Percentiles rank a stretch among this genome's conserved stretches.
phyloP scores from a whole-genome alignment of 306 rosid genomes.

The Biancaea sappan region DNA sequence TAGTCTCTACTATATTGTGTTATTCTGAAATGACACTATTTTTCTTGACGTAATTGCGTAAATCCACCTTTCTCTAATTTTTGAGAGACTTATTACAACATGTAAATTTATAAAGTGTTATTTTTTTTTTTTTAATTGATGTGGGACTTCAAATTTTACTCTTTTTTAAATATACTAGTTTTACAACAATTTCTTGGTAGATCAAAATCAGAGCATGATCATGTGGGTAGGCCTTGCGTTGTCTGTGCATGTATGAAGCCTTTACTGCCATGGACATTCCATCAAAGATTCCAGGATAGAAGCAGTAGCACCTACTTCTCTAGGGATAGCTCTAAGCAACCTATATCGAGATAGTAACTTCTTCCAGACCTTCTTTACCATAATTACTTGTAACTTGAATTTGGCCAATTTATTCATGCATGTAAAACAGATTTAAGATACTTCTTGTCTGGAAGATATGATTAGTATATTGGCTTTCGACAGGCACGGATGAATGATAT shows the following conservation, averaged over 20 bases:
- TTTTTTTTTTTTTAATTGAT: no score
- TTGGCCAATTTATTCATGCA: not conserved
- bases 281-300: slow-evolving; percentile 47
- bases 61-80: no score
- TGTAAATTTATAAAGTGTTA: no score
- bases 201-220: slow-evolving; percentile 55
- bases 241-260: slow-evolving; percentile 62
- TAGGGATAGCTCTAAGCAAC: slow-evolving; percentile 68
- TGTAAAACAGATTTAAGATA: not conserved
- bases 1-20: no score
- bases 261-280: slow-evolving; percentile 55
- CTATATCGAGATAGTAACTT: slow-evolving; percentile 60
- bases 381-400: not conserved
- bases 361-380: slow-evolving; percentile 39
- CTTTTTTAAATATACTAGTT: no score
- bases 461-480: slow-evolving; percentile 26
- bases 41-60: no score
- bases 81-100: no score
- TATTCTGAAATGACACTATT: no score
- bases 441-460: slow-evolving; percentile 6
- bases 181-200: slow-evolving; percentile 54
- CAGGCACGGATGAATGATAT: slow-evolving; percentile 98
- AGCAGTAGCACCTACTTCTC: slow-evolving; percentile 65
- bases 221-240: slow-evolving; percentile 68
- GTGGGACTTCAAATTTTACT: no score